Conservation (phyloP, 2,329 filamentous ascomycete genomes). For the Trichoderma sp. region DNA sequence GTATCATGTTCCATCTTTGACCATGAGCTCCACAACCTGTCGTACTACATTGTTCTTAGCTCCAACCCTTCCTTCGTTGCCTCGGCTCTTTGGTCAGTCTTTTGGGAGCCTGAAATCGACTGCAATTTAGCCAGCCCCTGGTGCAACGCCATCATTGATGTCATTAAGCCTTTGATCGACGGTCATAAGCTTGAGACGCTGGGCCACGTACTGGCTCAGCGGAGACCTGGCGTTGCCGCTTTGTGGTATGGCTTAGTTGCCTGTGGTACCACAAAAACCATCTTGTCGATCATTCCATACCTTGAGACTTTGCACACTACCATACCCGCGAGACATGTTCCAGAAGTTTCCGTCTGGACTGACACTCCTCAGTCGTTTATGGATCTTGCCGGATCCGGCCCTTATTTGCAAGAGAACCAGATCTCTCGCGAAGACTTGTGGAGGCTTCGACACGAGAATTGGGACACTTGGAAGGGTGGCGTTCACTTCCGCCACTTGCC, state of each 20-base stretch:
- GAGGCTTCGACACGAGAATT: slow-evolving; percentile 14
- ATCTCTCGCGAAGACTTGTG: slow-evolving; percentile 12
- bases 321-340: not conserved
- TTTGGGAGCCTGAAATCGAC: slow-evolving; percentile 15
- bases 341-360: slow-evolving; percentile 13
- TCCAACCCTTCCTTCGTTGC: slow-evolving; percentile 12
- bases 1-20: not conserved
- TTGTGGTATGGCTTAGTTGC: slow-evolving; percentile 15
- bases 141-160: slow-evolving; percentile 1
- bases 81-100: slow-evolving; percentile 17
- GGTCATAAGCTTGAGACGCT: not conserved
- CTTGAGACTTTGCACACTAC: slow-evolving; percentile 4
- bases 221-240: not conserved
- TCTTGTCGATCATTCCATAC: slow-evolving; percentile 9
- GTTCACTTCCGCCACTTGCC: not conserved
- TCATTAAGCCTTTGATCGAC: not conserved
- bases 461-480: not conserved
- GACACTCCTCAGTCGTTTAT: slow-evolving; percentile 15
- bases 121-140: slow-evolving; percentile 18
- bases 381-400: slow-evolving; percentile 10
- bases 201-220: slow-evolving; percentile 7
- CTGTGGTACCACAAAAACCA: slow-evolving; percentile 5
- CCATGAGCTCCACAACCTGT: not conserved
- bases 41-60: slow-evolving; percentile 13
- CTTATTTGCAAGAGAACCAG: slow-evolving; percentile 1